Evolutionary conservation across 768 basidiomycete species (phyloP).

Genomic region (Mycena maculata): DNA sequence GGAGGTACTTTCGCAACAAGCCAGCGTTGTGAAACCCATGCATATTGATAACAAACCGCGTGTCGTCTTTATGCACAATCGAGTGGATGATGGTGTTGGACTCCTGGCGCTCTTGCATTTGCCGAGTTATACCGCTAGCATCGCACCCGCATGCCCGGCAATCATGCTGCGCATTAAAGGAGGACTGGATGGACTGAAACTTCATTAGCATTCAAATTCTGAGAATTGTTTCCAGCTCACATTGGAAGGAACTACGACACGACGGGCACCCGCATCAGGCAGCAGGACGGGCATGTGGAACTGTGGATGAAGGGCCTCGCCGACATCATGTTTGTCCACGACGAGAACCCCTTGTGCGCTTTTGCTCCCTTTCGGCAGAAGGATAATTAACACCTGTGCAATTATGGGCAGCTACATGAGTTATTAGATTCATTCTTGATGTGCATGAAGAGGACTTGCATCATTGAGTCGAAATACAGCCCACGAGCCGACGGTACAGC

Average conservation of each 20-base stretch:
- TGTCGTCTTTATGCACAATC: slow-evolving; percentile 37
- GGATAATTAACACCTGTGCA: not conserved
- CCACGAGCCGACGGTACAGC: slow-evolving; percentile 9
- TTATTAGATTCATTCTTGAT: not conserved
- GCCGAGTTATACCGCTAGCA: slow-evolving; percentile 10
- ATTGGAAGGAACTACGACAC: slow-evolving; percentile 1
- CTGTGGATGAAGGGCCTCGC: slow-evolving; percentile 12
- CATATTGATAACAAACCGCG: slow-evolving; percentile 40
- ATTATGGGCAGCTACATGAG: slow-evolving; percentile 1
- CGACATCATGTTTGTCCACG: slow-evolving; percentile 4
- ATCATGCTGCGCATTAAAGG: slow-evolving; percentile 36
- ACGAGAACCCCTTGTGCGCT: slow-evolving; percentile 11
- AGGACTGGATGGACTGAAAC: slow-evolving; percentile 25
- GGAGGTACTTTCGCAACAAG: slow-evolving; percentile 26
- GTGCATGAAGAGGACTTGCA: not conserved
- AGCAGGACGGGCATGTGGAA: slow-evolving; percentile 6
- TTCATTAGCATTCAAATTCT: not conserved
- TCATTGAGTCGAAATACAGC: slow-evolving; percentile 14
- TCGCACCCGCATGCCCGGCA: slow-evolving; percentile 31
- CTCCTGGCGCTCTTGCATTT: slow-evolving; percentile 33
- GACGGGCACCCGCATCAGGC: not conserved
- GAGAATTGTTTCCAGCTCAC: not conserved
- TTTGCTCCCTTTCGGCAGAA: slow-evolving; percentile 1
- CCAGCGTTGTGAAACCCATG: slow-evolving; percentile 43
- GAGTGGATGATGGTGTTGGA: slow-evolving; percentile 1